Conservation (phyloP, 2,329 filamentous ascomycete species). For the Fusarium acutatum region DNA sequence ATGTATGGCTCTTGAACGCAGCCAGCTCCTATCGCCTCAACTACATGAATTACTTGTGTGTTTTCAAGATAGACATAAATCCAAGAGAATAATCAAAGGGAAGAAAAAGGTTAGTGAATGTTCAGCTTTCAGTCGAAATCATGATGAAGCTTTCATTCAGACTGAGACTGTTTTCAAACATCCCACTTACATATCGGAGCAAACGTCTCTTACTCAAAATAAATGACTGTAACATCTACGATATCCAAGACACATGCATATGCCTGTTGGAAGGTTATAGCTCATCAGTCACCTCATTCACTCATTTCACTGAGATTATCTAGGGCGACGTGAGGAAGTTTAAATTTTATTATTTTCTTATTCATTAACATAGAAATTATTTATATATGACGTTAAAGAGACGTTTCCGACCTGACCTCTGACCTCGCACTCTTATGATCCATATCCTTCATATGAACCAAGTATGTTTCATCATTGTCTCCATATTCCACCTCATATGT, state of each 20-base stretch:
- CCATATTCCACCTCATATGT: constrained; percentile 49
- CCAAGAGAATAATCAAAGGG: too few species aligned
- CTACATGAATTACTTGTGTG: fast-evolving
- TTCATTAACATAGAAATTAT: not conserved
- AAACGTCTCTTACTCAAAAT: not conserved
- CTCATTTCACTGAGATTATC: not conserved
- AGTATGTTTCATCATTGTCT: constrained; percentile 44
- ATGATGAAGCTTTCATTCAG: not conserved
- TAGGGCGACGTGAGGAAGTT: not conserved
- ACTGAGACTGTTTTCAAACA: not conserved
- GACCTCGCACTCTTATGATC: constrained; percentile 29
- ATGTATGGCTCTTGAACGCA: not conserved
- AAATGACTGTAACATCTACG: not conserved
- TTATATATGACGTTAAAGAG: not conserved
- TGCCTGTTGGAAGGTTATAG: not conserved
- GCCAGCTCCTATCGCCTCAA: too few species aligned
- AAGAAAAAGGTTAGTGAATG: fast-evolving
- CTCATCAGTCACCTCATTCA: not conserved
- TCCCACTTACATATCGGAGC: not conserved
- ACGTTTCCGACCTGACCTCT: not conserved
- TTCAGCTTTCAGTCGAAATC: not conserved
- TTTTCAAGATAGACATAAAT: not conserved
- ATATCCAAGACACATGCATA: too few species aligned
- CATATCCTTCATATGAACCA: constrained; percentile 45
- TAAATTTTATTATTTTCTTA: not conserved